Conservation (phyloP, 805 yeast genomes). For the Saccharomyces kudriavzevii region DNA sequence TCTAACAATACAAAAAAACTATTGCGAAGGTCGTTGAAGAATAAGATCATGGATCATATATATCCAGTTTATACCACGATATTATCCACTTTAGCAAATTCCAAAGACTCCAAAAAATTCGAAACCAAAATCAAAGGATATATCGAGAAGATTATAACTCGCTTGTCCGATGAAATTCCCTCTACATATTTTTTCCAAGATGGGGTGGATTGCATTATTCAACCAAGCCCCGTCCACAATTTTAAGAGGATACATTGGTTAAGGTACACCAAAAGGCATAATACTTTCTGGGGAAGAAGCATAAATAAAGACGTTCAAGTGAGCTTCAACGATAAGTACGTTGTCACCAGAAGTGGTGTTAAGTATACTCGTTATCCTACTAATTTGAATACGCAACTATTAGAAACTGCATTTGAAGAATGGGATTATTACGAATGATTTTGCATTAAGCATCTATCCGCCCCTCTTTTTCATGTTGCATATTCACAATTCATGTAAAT, state of each 20-base stretch:
- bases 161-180: conserved; percentile 16
- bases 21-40: conserved; percentile 15
- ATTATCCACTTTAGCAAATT: conserved; percentile 10
- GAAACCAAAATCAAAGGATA: conserved; percentile 10
- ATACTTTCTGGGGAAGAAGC: conserved; percentile 19
- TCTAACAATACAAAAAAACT: conserved; percentile 12
- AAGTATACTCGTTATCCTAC: conserved; percentile 24
- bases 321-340: conserved; percentile 10
- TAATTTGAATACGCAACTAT: conserved; percentile 14
- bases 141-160: conserved; percentile 8
- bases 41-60: conserved; percentile 15
- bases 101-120: conserved; percentile 13
- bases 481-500: neutral
- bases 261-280: conserved; percentile 20
- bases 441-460: neutral
- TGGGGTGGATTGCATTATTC: conserved; percentile 22
- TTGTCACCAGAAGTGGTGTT: conserved; percentile 22
- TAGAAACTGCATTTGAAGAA: conserved; percentile 23
- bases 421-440: conserved; percentile 21
- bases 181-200: conserved; percentile 18
- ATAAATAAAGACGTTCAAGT: conserved; percentile 19
- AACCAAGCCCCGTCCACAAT: conserved; percentile 22
- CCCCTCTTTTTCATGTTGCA: conserved; percentile 2
- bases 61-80: conserved; percentile 20
- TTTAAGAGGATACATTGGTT: conserved; percentile 32